Conservation (phyloP, 2,329 filamentous ascomycete species). For the Colletotrichum tanaceti region DNA sequence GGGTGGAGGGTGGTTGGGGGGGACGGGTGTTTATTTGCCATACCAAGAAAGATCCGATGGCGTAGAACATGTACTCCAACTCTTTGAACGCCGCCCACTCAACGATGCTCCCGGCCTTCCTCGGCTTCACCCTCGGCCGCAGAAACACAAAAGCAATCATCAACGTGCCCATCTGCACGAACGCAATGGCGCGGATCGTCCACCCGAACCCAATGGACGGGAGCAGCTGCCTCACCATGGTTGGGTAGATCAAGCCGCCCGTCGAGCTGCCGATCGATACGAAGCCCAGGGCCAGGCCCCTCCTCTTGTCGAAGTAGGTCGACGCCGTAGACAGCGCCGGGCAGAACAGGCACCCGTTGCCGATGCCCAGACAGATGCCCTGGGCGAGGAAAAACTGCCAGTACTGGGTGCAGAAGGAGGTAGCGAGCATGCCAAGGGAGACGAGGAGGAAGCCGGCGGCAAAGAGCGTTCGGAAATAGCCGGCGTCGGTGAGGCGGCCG, state of each 20-base stretch:
- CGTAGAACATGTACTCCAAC: slow-evolving; percentile 56
- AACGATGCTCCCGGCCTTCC: slow-evolving; percentile 55
- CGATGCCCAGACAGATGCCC: slow-evolving; percentile 66
- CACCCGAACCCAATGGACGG: slow-evolving; percentile 67
- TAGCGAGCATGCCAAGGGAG: slow-evolving; percentile 60
- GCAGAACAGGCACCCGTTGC: slow-evolving; percentile 72
- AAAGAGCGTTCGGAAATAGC: slow-evolving; percentile 61
- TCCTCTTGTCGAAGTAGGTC: slow-evolving; percentile 71
- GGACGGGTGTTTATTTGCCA: background rate
- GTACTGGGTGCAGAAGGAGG: slow-evolving; percentile 58
- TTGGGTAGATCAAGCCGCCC: slow-evolving; percentile 67
- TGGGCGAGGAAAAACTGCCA: slow-evolving; percentile 68
- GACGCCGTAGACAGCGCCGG: slow-evolving; percentile 73
- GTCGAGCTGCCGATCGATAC: slow-evolving; percentile 69
- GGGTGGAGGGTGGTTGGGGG: no score
- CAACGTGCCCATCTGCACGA: slow-evolving; percentile 64
- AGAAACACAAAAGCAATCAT: slow-evolving; percentile 53
- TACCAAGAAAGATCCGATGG: slow-evolving; percentile 49
- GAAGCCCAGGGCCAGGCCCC: slow-evolving; percentile 71
- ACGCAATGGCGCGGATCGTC: slow-evolving; percentile 69
- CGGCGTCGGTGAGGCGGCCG: slow-evolving; percentile 65
- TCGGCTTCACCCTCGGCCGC: slow-evolving; percentile 56
- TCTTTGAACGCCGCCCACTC: slow-evolving; percentile 61
- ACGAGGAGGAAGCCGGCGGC: slow-evolving; percentile 55
- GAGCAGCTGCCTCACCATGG: slow-evolving; percentile 67